Evolutionary conservation across 1,284 basidiomycete genomes (phyloP).

Genomic region (Pseudozyma flocculosa): DNA sequence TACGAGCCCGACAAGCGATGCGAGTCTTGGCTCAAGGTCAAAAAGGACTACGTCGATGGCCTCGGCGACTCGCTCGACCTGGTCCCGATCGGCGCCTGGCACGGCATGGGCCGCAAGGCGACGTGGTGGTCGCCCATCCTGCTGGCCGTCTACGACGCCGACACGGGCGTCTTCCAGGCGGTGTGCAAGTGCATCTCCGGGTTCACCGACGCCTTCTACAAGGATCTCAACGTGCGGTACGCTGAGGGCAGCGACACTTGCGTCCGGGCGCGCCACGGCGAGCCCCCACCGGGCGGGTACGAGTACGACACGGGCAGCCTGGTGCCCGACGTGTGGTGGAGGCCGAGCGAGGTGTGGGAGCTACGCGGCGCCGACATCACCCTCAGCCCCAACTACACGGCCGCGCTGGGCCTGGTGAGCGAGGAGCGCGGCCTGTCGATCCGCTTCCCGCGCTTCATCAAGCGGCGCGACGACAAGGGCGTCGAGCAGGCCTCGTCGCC

Average conservation of each 20-base stretch:
- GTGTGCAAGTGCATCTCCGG: constrained; percentile 63
- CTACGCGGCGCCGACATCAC: constrained; percentile 81
- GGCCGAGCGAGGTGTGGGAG: constrained; percentile 71
- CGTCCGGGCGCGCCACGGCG: constrained; percentile 13
- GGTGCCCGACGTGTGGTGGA: constrained; percentile 71
- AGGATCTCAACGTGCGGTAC: constrained; percentile 36
- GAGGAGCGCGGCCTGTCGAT: constrained; percentile 65
- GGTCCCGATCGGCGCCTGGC: constrained; percentile 67
- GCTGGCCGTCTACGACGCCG: constrained; percentile 73
- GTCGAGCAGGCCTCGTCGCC: constrained; percentile 44
- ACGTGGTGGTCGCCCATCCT: constrained; percentile 91
- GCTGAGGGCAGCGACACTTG: constrained; percentile 28
- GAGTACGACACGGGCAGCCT: constrained; percentile 63
- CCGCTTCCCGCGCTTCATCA: constrained; percentile 60
- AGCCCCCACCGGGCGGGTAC: constrained; percentile 23
- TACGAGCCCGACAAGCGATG: constrained; percentile 72
- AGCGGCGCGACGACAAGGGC: constrained; percentile 43
- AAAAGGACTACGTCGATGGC: constrained; percentile 73
- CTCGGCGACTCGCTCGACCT: constrained; percentile 62
- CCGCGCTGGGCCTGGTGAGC: constrained; percentile 69
- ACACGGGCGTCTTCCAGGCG: constrained; percentile 67
- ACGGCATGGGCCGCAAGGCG: constrained; percentile 88
- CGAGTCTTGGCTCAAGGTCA: constrained; percentile 61
- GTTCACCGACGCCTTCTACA: constrained; percentile 85
- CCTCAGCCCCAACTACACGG: constrained; percentile 81